Evolutionary conservation across 306 rosid species (phyloP), one percentile per base, ranked within the genome.

Genomic region (Purshia tridentata): DNA sequence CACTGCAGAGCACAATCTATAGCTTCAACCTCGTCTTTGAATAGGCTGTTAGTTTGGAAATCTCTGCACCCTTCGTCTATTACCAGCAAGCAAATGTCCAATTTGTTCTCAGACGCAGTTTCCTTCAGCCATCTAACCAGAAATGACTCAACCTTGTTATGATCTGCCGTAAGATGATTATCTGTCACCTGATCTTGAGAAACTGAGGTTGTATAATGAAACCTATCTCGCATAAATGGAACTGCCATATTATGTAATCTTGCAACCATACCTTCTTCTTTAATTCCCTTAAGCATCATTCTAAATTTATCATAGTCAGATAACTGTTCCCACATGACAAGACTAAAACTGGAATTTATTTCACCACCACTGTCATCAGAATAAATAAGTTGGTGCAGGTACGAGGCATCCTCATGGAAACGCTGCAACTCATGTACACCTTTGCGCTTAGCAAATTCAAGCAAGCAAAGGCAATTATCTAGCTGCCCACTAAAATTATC

Each of bases 111-210:
- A 35, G 71, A 72, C 75, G 96, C 90, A 60, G 75, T 82, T 87
- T 94, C 99, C 85, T 89, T 90, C 87, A 94, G 79, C 99, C 99
- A 94, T 79, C 92, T 87, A 70, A 91, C 89, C 55, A 90, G 84
- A 88, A 89, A 91, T 46, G 99, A 87, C 76, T 91, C 92, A 14
- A 77, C 86, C 39, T 65, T 68, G 23, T 76, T 84, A 68, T 76
- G 76, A 81, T 82, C 77, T 63, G 68, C 78, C 61, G 75, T 62
- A 79, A 66, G 77, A 54, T 59, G 56, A 70, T 44, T 50, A 50
- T 80, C 85, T 55, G 80, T 69, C 41, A 46, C 77, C 71, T 29
- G 65, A 77, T 19, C 81, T 39, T 57, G 79, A 35, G 87, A 83
- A 69, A 53, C 56, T 62, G 80, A 40, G 62, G 85, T 42, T 22